Evolutionary conservation across 2,329 filamentous ascomycete species (phyloP).

Genomic region (Arachnopeziza araneosa): DNA sequence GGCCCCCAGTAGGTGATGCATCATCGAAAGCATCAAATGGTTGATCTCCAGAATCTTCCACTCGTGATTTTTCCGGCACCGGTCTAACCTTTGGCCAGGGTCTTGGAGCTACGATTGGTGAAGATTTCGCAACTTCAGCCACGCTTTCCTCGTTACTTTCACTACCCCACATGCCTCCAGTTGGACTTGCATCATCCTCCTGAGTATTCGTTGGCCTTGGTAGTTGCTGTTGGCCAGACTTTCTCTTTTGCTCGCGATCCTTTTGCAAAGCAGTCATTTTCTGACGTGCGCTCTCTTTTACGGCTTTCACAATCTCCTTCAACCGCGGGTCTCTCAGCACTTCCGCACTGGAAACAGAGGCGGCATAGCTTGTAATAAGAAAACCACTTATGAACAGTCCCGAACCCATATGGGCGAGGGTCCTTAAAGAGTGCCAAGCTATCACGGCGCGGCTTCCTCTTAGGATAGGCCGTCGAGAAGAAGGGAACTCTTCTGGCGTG

Average conservation of each 20-base stretch:
- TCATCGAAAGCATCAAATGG: slow-evolving; percentile 26
- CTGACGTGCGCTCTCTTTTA: slow-evolving; percentile 7
- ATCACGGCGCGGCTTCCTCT: slow-evolving; percentile 13
- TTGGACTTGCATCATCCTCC: slow-evolving; percentile 26
- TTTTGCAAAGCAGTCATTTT: not conserved
- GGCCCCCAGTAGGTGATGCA: slow-evolving; percentile 25
- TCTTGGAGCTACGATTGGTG: not conserved
- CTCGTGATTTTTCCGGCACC: not conserved
- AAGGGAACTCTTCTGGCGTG: slow-evolving; percentile 16
- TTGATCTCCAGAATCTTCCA: slow-evolving; percentile 9
- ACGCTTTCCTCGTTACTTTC: not conserved
- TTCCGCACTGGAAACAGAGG: slow-evolving; percentile 21
- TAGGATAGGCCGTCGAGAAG: slow-evolving; percentile 6
- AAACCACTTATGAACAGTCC: slow-evolving; percentile 17
- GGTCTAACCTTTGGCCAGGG: slow-evolving; percentile 3
- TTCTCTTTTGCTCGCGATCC: not conserved
- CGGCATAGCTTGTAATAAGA: slow-evolving; percentile 23
- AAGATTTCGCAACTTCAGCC: not conserved
- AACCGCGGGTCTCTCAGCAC: slow-evolving; percentile 25
- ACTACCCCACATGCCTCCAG: slow-evolving; percentile 16
- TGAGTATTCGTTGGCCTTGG: not conserved
- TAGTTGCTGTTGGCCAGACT: not conserved
- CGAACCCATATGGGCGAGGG: slow-evolving; percentile 17
- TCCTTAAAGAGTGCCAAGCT: slow-evolving; percentile 23
- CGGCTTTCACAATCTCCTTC: slow-evolving; percentile 14